These are phyloP conservation scores for Neonectria hederae DNA, from an alignment of 2,329 filamentous ascomycete genomes.

Conservation along the genomic window DNA sequence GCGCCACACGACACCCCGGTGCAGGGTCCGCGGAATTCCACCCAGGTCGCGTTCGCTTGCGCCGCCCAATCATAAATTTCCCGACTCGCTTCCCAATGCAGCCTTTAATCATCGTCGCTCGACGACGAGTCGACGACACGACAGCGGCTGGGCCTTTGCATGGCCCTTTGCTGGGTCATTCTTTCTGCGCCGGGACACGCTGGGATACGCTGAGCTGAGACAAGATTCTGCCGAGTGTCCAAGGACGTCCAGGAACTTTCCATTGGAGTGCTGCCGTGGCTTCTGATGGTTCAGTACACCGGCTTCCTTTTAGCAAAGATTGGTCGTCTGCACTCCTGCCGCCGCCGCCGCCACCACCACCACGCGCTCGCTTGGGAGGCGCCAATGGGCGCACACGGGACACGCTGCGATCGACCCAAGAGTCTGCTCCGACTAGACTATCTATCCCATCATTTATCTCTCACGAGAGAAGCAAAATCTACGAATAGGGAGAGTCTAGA, in stretches of 20 bases:
- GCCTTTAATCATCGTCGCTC: constrained; percentile 21
- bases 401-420: background rate
- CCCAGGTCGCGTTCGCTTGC: constrained; percentile 41
- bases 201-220: background rate
- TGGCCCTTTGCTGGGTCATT: background rate
- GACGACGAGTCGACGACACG: constrained; percentile 10
- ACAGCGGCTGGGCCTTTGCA: constrained; percentile 1
- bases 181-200: background rate
- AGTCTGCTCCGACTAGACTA: background rate
- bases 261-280: background rate
- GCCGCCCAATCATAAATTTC: constrained; percentile 43
- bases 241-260: background rate
- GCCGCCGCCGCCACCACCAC: background rate
- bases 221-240: background rate
- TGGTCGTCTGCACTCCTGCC: background rate
- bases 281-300: background rate
- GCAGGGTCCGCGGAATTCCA: constrained; percentile 36
- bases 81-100: constrained; percentile 45
- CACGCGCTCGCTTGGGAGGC: background rate
- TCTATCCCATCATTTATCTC: background rate
- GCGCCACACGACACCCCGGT: constrained; percentile 6
- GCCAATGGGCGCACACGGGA: background rate
- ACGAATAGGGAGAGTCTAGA: background rate
- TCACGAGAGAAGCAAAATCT: background rate
- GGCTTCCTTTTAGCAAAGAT: background rate